Evolutionary conservation across 2,329 filamentous ascomycete genomes (phyloP), one percentile per base, ranked within the genome.

Genomic region (Allantophomopsis lycopodina): DNA sequence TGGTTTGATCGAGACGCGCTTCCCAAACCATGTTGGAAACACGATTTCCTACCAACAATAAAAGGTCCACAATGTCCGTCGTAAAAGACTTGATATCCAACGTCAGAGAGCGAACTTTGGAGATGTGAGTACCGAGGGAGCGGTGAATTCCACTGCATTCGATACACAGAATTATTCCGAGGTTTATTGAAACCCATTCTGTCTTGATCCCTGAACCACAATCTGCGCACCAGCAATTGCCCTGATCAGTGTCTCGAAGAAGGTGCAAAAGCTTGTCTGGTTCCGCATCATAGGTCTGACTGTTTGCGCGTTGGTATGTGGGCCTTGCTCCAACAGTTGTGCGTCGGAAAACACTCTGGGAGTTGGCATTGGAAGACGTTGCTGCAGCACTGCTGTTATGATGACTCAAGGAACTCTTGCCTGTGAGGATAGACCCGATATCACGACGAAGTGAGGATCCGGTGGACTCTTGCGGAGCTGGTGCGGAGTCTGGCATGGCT

Each of bases 11-110:
- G 17, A 96, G 68, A 44, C 66, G 83, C 12, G 87, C 80, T 63
- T 98, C 91, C 86, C 88, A 98, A 15, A 98, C 71, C 79, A 89
- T 89, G 60, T 98, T 98, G 51, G 88, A 91, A 38, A 95, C 78
- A 38, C 88, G 77, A 57, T 98, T 98, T 45, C 93, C 93, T 46
- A 98, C 78, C 42, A 89, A 78, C 42, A 95, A 68, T 33, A 98
- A 71, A 36, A 98, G 72, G 56, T 98, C 93, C 57, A 98, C 83
- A 56, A 96, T 94, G 65, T 98, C 93, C 50, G 84, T 81, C 3
- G 91, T 96, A 58, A 98, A 98, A 0, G 88, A 95, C 40, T 84
- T 88, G 48, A 93, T 93, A 56, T 98, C 91, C 33, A 98, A 71
- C 0, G 91, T 98, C 33, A 98, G 71, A 11, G 91, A 96, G 40